Evolutionary conservation across 352 stramenopile genomes (phyloP), one percentile per base, ranked within the genome.

Genomic region (Globisporangium camurandrum): DNA sequence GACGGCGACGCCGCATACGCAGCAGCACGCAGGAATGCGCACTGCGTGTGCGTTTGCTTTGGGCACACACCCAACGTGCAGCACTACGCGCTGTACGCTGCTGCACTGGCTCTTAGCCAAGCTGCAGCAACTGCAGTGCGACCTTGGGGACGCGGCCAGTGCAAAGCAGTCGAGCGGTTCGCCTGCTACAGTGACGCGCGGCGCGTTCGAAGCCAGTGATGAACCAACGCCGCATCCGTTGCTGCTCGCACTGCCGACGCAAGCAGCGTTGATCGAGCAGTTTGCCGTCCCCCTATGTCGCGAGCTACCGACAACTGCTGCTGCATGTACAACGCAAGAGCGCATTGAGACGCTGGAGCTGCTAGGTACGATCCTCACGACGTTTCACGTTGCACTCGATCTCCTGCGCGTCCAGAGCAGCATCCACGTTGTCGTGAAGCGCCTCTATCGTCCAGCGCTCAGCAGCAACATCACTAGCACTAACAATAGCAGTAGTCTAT

Each of bases 91-190:
- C 33, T 20, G 33, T 31, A 53, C 49, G 2, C 31, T 75, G 2
- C 68, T 49, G n/a, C 60, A 45, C 17, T 75, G 66, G 66, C 52
- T 75, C 1, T 49, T 54, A 20, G 42, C 51, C 3, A 75, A 75
- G 49, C 49, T 75, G 12, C 50, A 70, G 16, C 66, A 75, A 28
- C 63, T 75, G 10, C 57, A 59, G 26, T 50, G 60, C n/a, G 66
- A 75, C 54, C 40, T 73, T 36, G 48, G 45, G 30, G 26, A 5
- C 22, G 16, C 37, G 12, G 8, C 30, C 7, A 0, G 19, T 24
- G n/a, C 11, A n/a, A 23, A 22, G n/a, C 20, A n/a, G n/a, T n/a
- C n/a, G n/a, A n/a, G n/a, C n/a, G n/a, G n/a, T n/a, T n/a, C n/a
- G n/a, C n/a, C n/a, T n/a, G n/a, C n/a, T n/a, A n/a, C n/a, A n/a